A percentile compares a stretch with the other conserved stretches of the same genome.
phyloP scores from a whole-genome alignment of 345 rosid species.

The Bruguiera sexangula region DNA sequence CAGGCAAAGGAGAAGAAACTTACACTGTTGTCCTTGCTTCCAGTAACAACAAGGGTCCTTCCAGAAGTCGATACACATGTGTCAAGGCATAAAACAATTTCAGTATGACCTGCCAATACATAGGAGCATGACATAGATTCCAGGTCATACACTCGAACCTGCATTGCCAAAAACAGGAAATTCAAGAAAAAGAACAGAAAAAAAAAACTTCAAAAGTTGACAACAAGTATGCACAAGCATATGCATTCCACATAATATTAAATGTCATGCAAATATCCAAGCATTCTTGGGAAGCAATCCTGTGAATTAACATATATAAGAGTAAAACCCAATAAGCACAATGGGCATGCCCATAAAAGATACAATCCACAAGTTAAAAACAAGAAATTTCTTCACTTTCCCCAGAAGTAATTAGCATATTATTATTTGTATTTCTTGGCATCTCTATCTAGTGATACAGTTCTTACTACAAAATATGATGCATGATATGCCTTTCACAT shows the following conservation, averaged over 20 bases:
- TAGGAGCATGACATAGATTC: conserved; percentile 91
- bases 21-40: conserved; percentile 91
- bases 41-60: conserved; percentile 61
- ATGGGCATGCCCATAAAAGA: too few relatives aligned
- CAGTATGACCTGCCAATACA: conserved; percentile 79
- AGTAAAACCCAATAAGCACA: too few relatives aligned
- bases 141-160: conserved; percentile 89
- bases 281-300: not conserved
- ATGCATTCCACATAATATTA: conserved; percentile 4
- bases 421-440: not conserved
- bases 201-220: conserved; percentile 1
- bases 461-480: not conserved
- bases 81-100: conserved; percentile 76
- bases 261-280: not conserved
- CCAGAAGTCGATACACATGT: conserved; percentile 65
- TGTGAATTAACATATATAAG: too few relatives aligned
- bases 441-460: not conserved
- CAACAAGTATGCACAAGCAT: conserved; percentile 5
- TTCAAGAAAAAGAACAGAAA: conserved; percentile 15
- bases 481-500: not conserved
- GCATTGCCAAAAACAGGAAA: conserved; percentile 23
- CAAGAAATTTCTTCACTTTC: too few relatives aligned
- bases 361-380: too few relatives aligned
- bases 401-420: too few relatives aligned
- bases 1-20: conserved; percentile 32